Conservation (phyloP, 768 basidiomycete species). For the Ephemerocybe angulata region DNA sequence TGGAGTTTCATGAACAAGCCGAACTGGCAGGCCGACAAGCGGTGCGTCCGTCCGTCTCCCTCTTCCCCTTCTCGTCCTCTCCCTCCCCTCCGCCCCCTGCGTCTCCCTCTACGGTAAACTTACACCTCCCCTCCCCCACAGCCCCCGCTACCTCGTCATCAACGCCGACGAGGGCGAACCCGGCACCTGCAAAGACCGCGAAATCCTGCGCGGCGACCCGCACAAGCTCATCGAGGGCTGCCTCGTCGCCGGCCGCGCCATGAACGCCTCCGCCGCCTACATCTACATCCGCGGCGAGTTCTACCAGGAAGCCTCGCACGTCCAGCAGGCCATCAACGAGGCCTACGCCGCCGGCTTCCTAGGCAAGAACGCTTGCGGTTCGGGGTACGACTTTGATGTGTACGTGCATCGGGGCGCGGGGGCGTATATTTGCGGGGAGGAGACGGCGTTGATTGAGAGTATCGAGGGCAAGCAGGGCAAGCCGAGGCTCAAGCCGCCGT, state of each 20-base stretch:
- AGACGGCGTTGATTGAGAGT: constrained; percentile 96
- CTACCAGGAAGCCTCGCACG: constrained; percentile 89
- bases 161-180: constrained; percentile 99
- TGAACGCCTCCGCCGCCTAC: constrained; percentile 99
- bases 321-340: constrained; percentile 93
- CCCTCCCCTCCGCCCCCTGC: too few species aligned
- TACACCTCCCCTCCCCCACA: too few species aligned
- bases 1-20: constrained; percentile 79
- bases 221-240: constrained; percentile 99
- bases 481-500: constrained; percentile 95
- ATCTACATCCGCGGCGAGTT: constrained; percentile 99
- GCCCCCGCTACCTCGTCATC: constrained; percentile 94
- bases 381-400: constrained; percentile 94
- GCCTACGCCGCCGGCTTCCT: constrained; percentile 87
- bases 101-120: too few species aligned
- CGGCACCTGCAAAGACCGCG: constrained; percentile 98
- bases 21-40: constrained; percentile 14
- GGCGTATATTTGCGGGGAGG: constrained; percentile 98
- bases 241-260: constrained; percentile 90
- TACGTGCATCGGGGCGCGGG: constrained; percentile 98
- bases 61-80: too few species aligned
- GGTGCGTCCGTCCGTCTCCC: constrained; percentile 40
- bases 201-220: constrained; percentile 96
- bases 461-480: constrained; percentile 99
- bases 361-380: constrained; percentile 88